phyloP scores from a whole-genome alignment of 2,329 filamentous ascomycete species.

The Blastomyces parvus region DNA sequence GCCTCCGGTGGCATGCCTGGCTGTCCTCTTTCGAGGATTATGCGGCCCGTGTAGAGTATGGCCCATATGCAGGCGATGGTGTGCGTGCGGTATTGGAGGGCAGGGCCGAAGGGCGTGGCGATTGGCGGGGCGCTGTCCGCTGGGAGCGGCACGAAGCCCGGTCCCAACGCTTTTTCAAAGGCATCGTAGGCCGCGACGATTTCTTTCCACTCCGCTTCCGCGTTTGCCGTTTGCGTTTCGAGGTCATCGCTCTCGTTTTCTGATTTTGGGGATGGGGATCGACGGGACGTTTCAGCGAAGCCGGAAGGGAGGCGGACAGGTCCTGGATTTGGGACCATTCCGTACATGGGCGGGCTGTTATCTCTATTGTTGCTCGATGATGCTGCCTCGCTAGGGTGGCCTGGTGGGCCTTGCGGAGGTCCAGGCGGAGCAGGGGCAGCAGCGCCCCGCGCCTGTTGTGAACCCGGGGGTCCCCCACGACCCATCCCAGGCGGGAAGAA shows the following conservation, averaged over 20 bases:
- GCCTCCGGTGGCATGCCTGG: slow-evolving; percentile 86
- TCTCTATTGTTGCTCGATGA: slow-evolving; percentile 9
- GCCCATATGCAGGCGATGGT: slow-evolving; percentile 83
- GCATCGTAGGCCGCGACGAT: slow-evolving; percentile 35
- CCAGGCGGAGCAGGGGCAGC: slow-evolving; percentile 15
- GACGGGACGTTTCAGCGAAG: slow-evolving; percentile 42
- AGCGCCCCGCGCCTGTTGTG: slow-evolving; percentile 13
- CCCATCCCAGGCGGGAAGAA: slow-evolving; percentile 31
- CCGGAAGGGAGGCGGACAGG: slow-evolving; percentile 40
- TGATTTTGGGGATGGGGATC: slow-evolving; percentile 17
- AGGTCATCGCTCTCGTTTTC: slow-evolving; percentile 41
- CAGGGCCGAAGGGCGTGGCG: slow-evolving; percentile 68
- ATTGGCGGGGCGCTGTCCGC: slow-evolving; percentile 55
- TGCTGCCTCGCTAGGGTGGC: slow-evolving; percentile 14
- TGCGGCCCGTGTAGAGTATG: slow-evolving; percentile 74
- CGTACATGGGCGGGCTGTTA: slow-evolving; percentile 37
- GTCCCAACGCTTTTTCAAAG: slow-evolving; percentile 37
- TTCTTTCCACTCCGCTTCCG: slow-evolving; percentile 64
- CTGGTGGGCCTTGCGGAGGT: slow-evolving; percentile 14
- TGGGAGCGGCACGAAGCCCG: slow-evolving; percentile 64
- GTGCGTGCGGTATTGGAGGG: slow-evolving; percentile 73
- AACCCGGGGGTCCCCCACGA: slow-evolving; percentile 13
- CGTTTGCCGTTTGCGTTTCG: slow-evolving; percentile 56
- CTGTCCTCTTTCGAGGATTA: slow-evolving; percentile 71
- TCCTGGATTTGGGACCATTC: slow-evolving; percentile 38